phyloP scores from a whole-genome alignment of 331 rosid genomes.

The Pyrus hybrid region DNA sequence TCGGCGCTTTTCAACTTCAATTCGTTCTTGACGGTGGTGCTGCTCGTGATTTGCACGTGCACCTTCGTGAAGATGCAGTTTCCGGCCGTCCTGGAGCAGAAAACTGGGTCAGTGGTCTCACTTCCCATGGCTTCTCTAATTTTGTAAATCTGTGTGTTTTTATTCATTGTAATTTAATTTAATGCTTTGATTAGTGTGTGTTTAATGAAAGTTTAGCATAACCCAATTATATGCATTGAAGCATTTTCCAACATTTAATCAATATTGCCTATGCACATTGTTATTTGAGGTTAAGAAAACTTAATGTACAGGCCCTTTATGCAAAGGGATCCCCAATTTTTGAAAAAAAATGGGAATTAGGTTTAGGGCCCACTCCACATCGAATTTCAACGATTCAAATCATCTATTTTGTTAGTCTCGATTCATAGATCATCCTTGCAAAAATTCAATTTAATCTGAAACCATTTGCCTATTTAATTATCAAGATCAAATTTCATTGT shows the following conservation, averaged over 20 bases:
- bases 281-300: neutral
- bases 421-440: too few species aligned
- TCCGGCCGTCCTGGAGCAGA: conserved; percentile 63
- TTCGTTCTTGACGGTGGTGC: conserved; percentile 75
- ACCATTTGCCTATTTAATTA: too few species aligned
- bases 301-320: too few species aligned
- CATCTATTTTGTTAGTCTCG: too few species aligned
- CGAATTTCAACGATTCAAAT: too few species aligned
- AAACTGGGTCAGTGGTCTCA: conserved; percentile 48
- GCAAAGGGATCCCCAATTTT: too few species aligned
- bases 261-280: neutral
- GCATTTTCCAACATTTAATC: neutral
- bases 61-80: conserved; percentile 78
- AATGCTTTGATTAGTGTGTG: neutral
- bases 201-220: neutral
- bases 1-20: conserved; percentile 81
- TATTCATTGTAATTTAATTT: neutral
- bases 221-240: neutral
- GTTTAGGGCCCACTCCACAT: too few species aligned
- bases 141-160: neutral
- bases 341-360: too few species aligned
- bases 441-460: too few species aligned
- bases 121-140: neutral
- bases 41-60: conserved; percentile 68
- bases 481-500: too few species aligned